Evolutionary conservation across 1,139 yeast species (phyloP).

Genomic region (Magnusiomyces starmeri): DNA sequence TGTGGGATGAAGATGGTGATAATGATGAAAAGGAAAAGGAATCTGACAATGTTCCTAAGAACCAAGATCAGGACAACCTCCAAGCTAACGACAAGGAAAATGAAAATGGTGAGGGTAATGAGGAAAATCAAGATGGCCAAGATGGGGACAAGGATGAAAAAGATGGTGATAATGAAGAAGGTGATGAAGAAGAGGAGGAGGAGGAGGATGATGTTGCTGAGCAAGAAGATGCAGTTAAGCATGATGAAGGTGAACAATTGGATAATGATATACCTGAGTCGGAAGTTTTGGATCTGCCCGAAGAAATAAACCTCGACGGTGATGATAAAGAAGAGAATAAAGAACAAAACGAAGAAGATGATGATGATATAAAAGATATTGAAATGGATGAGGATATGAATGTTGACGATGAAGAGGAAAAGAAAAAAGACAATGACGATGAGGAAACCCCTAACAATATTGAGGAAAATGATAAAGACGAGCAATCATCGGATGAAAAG

Average conservation of each 20-base stretch:
- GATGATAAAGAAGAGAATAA: constrained; percentile 44
- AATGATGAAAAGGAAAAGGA: constrained; percentile 63
- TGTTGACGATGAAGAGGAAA: constrained; percentile 45
- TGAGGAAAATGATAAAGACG: constrained; percentile 57
- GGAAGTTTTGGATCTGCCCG: constrained; percentile 79
- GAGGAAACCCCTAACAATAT: constrained; percentile 42
- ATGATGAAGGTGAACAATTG: constrained; percentile 56
- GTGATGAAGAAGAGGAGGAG: constrained; percentile 31
- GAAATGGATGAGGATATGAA: constrained; percentile 34
- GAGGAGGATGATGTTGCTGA: constrained; percentile 38
- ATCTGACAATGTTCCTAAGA: constrained; percentile 56
- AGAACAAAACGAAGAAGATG: constrained; percentile 27
- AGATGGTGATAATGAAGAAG: constrained; percentile 23
- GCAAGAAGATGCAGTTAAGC: constrained; percentile 39
- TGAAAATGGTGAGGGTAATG: constrained; percentile 58
- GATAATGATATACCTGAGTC: constrained; percentile 72
- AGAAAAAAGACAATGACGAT: constrained; percentile 31
- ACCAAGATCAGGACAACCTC: constrained; percentile 47
- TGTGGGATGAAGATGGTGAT: constrained; percentile 95
- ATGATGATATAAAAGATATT: constrained; percentile 31
- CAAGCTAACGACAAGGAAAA: constrained; percentile 71
- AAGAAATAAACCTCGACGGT: constrained; percentile 72
- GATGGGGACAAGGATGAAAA: constrained; percentile 22
- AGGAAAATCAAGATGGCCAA: constrained; percentile 30
- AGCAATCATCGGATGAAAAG: constrained; percentile 72